Percentiles rank a stretch among this genome's conserved stretches.
Conservation (phyloP, 2,329 filamentous ascomycete genomes). For the Aspergillus clavatus region DNA sequence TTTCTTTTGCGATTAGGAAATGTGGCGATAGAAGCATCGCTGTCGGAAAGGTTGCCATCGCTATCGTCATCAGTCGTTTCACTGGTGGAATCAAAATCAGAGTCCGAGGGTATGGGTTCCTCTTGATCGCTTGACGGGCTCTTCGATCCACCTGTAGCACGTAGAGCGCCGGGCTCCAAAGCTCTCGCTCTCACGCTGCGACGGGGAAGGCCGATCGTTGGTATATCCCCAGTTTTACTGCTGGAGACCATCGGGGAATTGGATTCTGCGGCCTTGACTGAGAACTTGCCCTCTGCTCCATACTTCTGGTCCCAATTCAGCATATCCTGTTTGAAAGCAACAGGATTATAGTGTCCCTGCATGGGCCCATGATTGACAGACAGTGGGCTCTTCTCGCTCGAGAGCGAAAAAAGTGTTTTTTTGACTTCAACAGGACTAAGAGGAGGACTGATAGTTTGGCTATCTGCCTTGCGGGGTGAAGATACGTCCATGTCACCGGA, state of each 20-base stretch:
- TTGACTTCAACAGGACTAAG: conserved; percentile 39
- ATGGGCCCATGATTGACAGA: conserved; percentile 14
- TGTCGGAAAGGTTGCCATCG: conserved; percentile 22
- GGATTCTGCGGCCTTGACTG: conserved; percentile 24
- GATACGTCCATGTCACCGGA: conserved; percentile 2
- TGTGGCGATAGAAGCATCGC: conserved; percentile 15
- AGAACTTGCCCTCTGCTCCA: conserved; percentile 44
- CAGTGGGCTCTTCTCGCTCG: conserved; percentile 6
- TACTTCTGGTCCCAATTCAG: conserved; percentile 52
- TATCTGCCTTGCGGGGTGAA: conserved; percentile 15
- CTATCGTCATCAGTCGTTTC: conserved; percentile 26
- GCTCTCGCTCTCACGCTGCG: conserved; percentile 12
- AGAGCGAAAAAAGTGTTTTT: conserved; percentile 42
- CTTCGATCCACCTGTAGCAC: conserved; percentile 3
- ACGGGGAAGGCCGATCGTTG: conserved; percentile 36
- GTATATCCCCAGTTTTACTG: conserved; percentile 25
- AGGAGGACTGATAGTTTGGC: conserved; percentile 36
- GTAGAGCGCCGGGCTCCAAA: conserved; percentile 1
- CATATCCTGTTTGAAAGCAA: conserved; percentile 49
- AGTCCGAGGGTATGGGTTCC: conserved; percentile 16
- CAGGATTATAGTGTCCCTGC: conserved; percentile 48
- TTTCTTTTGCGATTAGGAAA: conserved; percentile 31
- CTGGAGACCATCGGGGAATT: conserved; percentile 4
- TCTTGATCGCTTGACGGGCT: conserved; percentile 8
- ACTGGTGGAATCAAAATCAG: conserved; percentile 25